Conservation (phyloP, 1,284 basidiomycete species). For the Cutaneotrichosporon sp. region DNA sequence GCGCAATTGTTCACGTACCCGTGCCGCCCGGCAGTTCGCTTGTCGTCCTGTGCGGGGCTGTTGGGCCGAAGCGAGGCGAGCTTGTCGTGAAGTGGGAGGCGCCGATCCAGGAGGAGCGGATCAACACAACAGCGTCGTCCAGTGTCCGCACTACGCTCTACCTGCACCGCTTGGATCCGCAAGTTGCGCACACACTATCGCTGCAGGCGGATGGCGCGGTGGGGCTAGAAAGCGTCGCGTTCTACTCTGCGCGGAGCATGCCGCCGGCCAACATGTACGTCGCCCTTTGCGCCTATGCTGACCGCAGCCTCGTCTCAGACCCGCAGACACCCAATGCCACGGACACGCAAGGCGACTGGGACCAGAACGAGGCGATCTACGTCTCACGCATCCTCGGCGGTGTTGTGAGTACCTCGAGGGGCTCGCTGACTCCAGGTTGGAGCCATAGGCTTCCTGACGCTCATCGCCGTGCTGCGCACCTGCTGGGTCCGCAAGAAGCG, state of each 20-base stretch:
- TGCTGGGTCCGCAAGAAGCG: background rate
- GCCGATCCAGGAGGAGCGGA: background rate
- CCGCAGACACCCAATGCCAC: background rate
- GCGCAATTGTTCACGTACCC: background rate
- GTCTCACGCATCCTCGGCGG: constrained; percentile 1
- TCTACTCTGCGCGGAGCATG: background rate
- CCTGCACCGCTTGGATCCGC: background rate
- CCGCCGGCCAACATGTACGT: background rate
- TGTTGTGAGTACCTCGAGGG: background rate
- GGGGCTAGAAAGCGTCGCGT: background rate
- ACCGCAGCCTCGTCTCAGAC: background rate
- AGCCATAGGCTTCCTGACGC: background rate
- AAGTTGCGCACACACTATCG: background rate
- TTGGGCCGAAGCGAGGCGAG: background rate
- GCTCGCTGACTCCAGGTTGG: background rate
- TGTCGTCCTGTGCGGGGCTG: background rate
- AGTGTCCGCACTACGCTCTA: background rate
- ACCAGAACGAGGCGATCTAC: background rate
- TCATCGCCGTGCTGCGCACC: background rate
- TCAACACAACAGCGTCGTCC: background rate
- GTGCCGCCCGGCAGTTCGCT: background rate
- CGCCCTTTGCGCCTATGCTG: no score
- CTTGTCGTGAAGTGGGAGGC: background rate
- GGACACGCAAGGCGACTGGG: no score
- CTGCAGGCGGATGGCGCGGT: background rate